phyloP scores from a whole-genome alignment of 1,139 yeast genomes.

The Yamadazyma spencermartinsiae region DNA sequence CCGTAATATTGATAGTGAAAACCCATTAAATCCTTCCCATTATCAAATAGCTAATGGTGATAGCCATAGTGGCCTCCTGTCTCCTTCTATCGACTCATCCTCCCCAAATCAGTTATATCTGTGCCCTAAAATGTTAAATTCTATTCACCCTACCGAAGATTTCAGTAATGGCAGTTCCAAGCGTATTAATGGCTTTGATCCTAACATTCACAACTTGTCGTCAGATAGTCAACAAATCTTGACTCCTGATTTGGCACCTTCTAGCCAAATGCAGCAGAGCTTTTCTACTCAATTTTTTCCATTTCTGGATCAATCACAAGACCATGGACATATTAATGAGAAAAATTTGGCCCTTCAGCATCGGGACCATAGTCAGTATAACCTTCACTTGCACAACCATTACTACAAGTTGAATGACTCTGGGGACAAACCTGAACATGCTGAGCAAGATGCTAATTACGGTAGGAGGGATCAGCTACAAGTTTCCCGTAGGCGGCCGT shows the following conservation, averaged over 20 bases:
- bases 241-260: background rate
- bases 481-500: background rate
- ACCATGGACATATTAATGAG: background rate
- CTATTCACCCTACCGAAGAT: too few species aligned
- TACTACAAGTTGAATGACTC: background rate
- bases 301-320: background rate
- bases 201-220: background rate
- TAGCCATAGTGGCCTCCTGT: background rate
- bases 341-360: background rate
- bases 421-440: background rate
- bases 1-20: background rate
- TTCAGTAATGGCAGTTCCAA: too few species aligned
- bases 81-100: background rate
- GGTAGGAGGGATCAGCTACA: background rate
- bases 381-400: constrained; percentile 1
- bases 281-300: constrained; percentile 1
- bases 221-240: background rate
- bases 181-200: background rate
- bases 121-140: background rate
- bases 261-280: background rate
- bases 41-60: background rate
- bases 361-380: background rate
- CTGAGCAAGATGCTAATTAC: background rate
- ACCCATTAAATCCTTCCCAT: background rate
- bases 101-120: background rate